Evolutionary conservation across 306 rosid genomes (phyloP), one percentile per base, ranked within the genome.

Genomic region (Gynostemma pentaphyllum): DNA sequence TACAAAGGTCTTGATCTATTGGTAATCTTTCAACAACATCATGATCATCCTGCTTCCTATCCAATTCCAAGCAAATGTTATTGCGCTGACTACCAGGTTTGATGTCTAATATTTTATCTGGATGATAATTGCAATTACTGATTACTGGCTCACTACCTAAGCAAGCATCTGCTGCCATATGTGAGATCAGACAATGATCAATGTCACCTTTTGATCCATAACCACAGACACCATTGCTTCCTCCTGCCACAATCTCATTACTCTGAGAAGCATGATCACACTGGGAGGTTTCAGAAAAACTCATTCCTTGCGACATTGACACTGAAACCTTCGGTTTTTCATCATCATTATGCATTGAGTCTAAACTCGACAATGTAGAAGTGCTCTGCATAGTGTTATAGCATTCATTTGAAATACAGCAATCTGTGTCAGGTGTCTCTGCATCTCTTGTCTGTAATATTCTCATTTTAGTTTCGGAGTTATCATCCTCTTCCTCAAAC

Each of bases 401-500:
- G 78, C 78, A 65, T 69, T 53, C 46, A 64, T 49, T 51, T 49
- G 72, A 27, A 54, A 67, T 41, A 68, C 32, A 68, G 18, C 45
- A 64, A n/a, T 41, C 71, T 18, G 68, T 34, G 18, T 62, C 73
- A 49, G 62, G 71, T 48, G 30, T 42, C 24, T 29, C 68, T 73
- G 51, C 72, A 77, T 79, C 78, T 69, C 63, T 70, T 52, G 51
- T 77, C 69, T n/a, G 57, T 29, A 46, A 27, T 10, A 24, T 36
- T 12, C 67, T 50, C 62, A 32, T 12, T 41, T 18, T 73, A 53
- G 52, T 65, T 45, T 52, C 69, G 52, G 19, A 68, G 51, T 41
- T 45, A 52, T 53, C 72, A 63, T 44, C 61, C 39, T 80, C 79
- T 56, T 66, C 70, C 67, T 59, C 54, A 48, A 5, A 37, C 46